Conservation (phyloP, 2,329 filamentous ascomycete genomes). For the Aspergillus ruber region DNA sequence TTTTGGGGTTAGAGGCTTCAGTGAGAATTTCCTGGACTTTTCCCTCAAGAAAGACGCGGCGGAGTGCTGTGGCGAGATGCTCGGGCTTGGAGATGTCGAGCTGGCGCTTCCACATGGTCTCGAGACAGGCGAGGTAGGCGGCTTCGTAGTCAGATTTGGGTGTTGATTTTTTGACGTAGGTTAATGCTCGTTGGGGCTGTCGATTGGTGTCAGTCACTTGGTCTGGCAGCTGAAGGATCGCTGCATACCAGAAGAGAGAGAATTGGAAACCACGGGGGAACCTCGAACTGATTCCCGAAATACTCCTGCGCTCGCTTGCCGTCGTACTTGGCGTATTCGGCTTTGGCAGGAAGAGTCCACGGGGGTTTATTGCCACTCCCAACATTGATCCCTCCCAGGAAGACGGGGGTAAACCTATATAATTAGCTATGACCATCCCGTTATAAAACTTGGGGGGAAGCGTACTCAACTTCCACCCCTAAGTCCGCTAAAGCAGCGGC, state of each 20-base stretch:
- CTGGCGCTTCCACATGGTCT: slow-evolving; percentile 57
- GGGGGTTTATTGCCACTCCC: slow-evolving; percentile 67
- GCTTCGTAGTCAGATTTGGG: slow-evolving; percentile 46
- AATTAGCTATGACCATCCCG: not conserved
- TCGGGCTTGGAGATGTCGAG: slow-evolving; percentile 55
- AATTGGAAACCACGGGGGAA: slow-evolving; percentile 50
- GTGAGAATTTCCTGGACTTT: slow-evolving; percentile 53
- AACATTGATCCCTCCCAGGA: slow-evolving; percentile 62
- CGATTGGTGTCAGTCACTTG: slow-evolving; percentile 11
- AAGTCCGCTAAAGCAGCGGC: slow-evolving; percentile 50
- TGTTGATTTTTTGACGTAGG: slow-evolving; percentile 58
- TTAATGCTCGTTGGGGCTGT: slow-evolving; percentile 59
- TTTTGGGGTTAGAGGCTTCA: slow-evolving; percentile 45
- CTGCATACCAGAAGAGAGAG: slow-evolving; percentile 45
- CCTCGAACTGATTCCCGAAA: slow-evolving; percentile 39
- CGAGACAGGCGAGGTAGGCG: slow-evolving; percentile 51
- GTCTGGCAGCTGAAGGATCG: slow-evolving; percentile 18
- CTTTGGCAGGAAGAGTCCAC: slow-evolving; percentile 65
- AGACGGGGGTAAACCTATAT: slow-evolving; percentile 61
- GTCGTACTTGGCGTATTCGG: slow-evolving; percentile 50
- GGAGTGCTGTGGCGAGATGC: slow-evolving; percentile 34
- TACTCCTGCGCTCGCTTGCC: slow-evolving; percentile 44
- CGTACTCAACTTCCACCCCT: slow-evolving; percentile 61
- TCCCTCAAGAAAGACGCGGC: slow-evolving; percentile 29
- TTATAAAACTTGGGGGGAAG: slow-evolving; percentile 1